phyloP scores from a whole-genome alignment of 495 filamentous ascomycete species.

The Podospora sp. region DNA sequence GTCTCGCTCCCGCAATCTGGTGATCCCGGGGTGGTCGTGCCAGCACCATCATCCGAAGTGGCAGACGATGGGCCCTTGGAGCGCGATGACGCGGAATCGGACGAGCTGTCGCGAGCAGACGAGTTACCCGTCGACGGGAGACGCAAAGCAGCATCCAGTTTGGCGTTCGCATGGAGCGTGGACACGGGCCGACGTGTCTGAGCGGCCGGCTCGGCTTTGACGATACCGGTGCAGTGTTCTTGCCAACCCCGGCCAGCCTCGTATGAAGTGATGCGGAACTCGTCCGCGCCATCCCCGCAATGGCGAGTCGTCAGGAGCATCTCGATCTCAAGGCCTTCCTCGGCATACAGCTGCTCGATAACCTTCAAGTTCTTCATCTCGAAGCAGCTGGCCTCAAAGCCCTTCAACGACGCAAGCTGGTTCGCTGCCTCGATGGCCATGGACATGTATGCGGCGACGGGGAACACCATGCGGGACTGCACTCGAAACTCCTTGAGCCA shows the following conservation, averaged over 20 bases:
- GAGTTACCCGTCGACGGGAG: constrained; percentile 2
- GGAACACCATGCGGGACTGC: background rate
- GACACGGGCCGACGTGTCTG: constrained; percentile 22
- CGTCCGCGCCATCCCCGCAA: constrained; percentile 14
- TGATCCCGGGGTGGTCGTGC: constrained; percentile 19
- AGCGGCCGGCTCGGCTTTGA: constrained; percentile 37
- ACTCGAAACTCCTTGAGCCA: constrained; percentile 15
- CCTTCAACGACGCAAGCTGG: constrained; percentile 27
- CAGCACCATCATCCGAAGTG: constrained; percentile 23
- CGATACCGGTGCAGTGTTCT: constrained; percentile 40
- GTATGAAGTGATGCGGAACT: constrained; percentile 47
- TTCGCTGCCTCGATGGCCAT: constrained; percentile 16
- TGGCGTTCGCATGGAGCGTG: constrained; percentile 6
- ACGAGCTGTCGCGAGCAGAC: constrained; percentile 20
- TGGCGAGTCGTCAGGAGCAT: constrained; percentile 31
- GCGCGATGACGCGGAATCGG: constrained; percentile 17
- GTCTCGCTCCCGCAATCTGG: constrained; percentile 18
- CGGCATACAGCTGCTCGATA: constrained; percentile 30
- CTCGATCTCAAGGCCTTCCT: constrained; percentile 36
- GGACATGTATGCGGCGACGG: constrained; percentile 11
- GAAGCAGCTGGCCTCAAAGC: constrained; percentile 29
- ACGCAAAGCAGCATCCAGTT: constrained; percentile 10
- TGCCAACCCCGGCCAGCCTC: constrained; percentile 36
- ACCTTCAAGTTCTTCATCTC: constrained; percentile 31
- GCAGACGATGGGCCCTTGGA: constrained; percentile 23